Conservation (phyloP, 257 asterid species). For the Handroanthus guayacan region DNA sequence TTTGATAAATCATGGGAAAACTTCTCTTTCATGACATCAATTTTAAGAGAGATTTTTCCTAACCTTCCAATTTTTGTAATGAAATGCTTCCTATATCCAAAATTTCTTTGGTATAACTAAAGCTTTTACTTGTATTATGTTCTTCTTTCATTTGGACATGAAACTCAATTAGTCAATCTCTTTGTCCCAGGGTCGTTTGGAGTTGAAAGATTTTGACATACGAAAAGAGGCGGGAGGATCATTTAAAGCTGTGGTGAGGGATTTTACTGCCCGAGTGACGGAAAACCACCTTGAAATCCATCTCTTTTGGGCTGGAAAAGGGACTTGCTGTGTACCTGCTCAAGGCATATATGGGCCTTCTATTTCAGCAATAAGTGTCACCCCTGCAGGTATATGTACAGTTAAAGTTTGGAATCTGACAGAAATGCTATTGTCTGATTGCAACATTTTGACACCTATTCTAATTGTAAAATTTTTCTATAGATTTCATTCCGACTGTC, state of each 20-base stretch:
- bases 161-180: neutral
- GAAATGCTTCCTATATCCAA: conserved; percentile 3
- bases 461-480: conserved; percentile 6
- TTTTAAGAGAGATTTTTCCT: conserved; percentile 9
- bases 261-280: conserved; percentile 53
- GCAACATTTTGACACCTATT: neutral
- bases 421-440: conserved; percentile 3
- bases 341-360: conserved; percentile 77
- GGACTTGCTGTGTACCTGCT: conserved; percentile 82
- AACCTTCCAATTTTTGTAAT: neutral
- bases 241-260: conserved; percentile 52
- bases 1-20: neutral
- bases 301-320: conserved; percentile 92
- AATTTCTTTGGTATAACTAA: conserved; percentile 2
- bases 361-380: conserved; percentile 79
- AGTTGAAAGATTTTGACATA: conserved; percentile 70
- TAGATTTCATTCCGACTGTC: conserved; percentile 69
- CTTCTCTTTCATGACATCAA: no score
- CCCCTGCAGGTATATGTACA: conserved; percentile 60
- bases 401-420: neutral
- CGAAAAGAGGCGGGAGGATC: conserved; percentile 65
- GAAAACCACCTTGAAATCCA: conserved; percentile 82
- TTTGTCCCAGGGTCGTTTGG: conserved; percentile 60
- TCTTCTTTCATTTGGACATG: conserved; percentile 12
- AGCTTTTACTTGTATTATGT: neutral